These are phyloP conservation scores for Vachellia collinsii DNA, from an alignment of 306 rosid species.

Conservation along the genomic window DNA sequence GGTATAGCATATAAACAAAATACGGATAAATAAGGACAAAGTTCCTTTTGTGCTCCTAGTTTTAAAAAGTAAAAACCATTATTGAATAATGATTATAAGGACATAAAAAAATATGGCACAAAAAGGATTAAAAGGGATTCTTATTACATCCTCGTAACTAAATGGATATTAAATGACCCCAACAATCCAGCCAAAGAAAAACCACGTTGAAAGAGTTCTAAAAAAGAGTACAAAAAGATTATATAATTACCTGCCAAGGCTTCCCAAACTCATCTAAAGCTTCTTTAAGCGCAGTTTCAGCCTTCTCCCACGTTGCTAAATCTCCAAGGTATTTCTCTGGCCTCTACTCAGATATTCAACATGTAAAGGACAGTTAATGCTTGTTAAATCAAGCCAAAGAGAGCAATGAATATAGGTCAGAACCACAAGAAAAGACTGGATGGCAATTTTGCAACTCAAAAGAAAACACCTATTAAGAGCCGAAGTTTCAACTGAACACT, in stretches of 20 bases:
- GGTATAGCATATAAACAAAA: background rate
- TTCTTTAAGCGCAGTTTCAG: conserved; percentile 84
- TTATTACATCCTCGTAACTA: background rate
- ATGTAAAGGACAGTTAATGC: conserved; percentile 24
- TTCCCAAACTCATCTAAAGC: conserved; percentile 86
- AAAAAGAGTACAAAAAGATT: background rate
- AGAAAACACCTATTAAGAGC: conserved; percentile 7
- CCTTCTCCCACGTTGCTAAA: conserved; percentile 81
- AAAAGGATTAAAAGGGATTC: background rate
- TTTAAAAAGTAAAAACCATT: background rate
- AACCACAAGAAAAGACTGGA: conserved; percentile 13
- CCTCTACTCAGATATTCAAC: conserved; percentile 54
- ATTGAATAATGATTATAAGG: background rate
- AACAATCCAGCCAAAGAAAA: background rate
- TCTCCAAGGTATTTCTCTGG: conserved; percentile 92
- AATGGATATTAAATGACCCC: background rate
- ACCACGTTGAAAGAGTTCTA: background rate
- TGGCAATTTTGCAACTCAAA: conserved; percentile 1
- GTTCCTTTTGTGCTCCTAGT: background rate
- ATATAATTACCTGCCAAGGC: conserved; percentile 79
- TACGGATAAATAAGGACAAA: background rate
- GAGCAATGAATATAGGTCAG: conserved; percentile 4
- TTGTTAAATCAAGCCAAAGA: conserved; percentile 12
- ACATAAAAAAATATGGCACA: background rate
- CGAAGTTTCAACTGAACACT: conserved; percentile 2